Conservation (phyloP, 352 stramenopile species). For the Pythium brachiatum region DNA sequence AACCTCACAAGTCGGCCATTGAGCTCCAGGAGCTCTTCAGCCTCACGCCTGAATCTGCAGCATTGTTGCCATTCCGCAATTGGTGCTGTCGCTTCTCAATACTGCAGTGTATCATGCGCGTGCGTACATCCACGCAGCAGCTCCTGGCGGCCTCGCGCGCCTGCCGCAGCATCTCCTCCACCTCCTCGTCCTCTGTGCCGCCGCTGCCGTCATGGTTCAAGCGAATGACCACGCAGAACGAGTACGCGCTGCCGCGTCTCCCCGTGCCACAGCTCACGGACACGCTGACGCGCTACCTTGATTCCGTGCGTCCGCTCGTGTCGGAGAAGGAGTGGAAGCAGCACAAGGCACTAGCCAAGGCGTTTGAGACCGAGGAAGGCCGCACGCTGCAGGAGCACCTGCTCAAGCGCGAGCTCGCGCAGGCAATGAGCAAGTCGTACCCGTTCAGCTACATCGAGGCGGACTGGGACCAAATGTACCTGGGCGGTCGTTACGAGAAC, state of each 20-base stretch:
- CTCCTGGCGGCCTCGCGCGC: slow-evolving; percentile 20
- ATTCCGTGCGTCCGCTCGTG: slow-evolving; percentile 54
- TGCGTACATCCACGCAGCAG: slow-evolving; percentile 14
- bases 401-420: slow-evolving; percentile 55
- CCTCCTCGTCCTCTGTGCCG: slow-evolving; percentile 2
- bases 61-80: slow-evolving; percentile 3
- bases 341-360: slow-evolving; percentile 43
- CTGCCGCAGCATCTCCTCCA: slow-evolving; percentile 7
- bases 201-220: slow-evolving; percentile 37
- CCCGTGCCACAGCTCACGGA: slow-evolving; percentile 77
- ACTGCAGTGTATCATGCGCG: slow-evolving; percentile 10
- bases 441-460: slow-evolving; percentile 93
- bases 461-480: slow-evolving; percentile 92
- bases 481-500: slow-evolving; percentile 84
- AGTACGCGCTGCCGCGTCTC: slow-evolving; percentile 43
- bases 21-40: neutral
- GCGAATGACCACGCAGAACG: slow-evolving; percentile 37
- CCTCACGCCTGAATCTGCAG: slow-evolving; percentile 5
- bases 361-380: slow-evolving; percentile 40
- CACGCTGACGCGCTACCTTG: slow-evolving; percentile 69
- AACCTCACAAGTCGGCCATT: slow-evolving; percentile 25
- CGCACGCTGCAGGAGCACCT: slow-evolving; percentile 35
- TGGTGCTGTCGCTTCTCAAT: neutral
- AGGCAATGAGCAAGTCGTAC: slow-evolving; percentile 81
- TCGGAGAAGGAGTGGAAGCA: slow-evolving; percentile 42